Evolutionary conservation across 768 basidiomycete species (phyloP), one percentile per base, ranked within the genome.

Genomic region (Sporobolomyces pararoseus): DNA sequence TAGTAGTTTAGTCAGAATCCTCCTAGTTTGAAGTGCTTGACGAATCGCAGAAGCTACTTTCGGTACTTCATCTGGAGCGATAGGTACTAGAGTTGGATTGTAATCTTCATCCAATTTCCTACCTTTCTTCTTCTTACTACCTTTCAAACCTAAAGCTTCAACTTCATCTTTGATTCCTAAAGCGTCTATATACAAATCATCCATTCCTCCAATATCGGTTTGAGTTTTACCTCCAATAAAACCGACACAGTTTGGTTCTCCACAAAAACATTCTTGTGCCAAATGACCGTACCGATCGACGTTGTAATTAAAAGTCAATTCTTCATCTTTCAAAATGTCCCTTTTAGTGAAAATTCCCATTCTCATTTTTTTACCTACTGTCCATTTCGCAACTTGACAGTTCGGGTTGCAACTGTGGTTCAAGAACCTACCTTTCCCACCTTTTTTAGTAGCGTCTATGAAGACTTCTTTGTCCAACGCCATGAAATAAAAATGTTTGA

Each of bases 391-490:
- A 10, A 99, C 96, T 78, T 90, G 95, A 78, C 91, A 97, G 77
- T 98, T 99, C 14, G 96, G 95, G 69, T 86, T 91, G 78, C 96
- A 99, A 73, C 91, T 94, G 80, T 99, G 96, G 79, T 99, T 99
- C 23, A 92, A 90, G 78, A 99, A 99, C 23, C 96, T 89, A 2
- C 93, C 96, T 59, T 95, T 94, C 1, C 93, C 94, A 17, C 96
- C 96, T 74, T 86, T 87, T 79, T 96, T 97, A 2, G 96, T 98
- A 1, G 96, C 96, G 79, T 99, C 96, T 77, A 99, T 93, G 80
- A 90, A 99, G 93, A 98, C 93, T 75, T 95, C 93, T 78, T 90
- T 92, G 81, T 99, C 96, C 66, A 99, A 80, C 89, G 95, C 94
- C 96, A 98, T 99, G 79, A 99, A 99, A 81, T 98, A 99, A 76